phyloP scores from a whole-genome alignment of 2,329 filamentous ascomycete genomes.

The Leptographium procerum region DNA sequence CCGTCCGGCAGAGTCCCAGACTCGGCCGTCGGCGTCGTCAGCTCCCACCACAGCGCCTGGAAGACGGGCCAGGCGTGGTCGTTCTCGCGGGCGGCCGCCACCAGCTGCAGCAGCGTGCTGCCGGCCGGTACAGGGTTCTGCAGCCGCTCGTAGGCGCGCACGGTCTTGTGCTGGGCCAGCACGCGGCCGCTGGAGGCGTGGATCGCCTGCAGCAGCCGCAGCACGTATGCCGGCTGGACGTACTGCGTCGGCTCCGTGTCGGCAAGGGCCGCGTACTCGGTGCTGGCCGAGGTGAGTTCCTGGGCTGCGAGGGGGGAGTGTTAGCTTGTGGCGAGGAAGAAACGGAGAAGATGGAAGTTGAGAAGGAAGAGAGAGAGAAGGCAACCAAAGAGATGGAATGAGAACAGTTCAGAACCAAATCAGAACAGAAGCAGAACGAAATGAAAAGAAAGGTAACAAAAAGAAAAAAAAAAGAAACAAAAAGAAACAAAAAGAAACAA shows the following conservation, averaged over 20 bases:
- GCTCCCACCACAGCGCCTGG: slow-evolving; percentile 69
- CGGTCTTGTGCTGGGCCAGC: slow-evolving; percentile 39
- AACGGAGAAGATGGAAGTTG: neutral
- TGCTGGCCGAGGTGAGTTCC: slow-evolving; percentile 69
- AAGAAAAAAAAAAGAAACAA: neutral
- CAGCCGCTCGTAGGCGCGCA: slow-evolving; percentile 27
- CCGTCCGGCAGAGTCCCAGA: neutral
- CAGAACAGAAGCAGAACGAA: neutral
- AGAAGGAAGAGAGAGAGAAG: neutral
- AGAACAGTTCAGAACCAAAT: no score
- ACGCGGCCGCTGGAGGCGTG: slow-evolving; percentile 58
- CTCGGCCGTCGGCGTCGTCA: slow-evolving; percentile 36
- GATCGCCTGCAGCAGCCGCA: slow-evolving; percentile 63
- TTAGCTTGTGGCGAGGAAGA: neutral
- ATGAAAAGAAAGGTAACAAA: neutral
- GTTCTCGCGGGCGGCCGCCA: slow-evolving; percentile 59
- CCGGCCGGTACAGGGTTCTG: slow-evolving; percentile 52
- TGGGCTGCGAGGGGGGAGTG: slow-evolving; percentile 41
- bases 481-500: neutral
- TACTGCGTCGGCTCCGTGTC: slow-evolving; percentile 50
- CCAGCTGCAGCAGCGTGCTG: slow-evolving; percentile 56
- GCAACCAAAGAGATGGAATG: neutral
- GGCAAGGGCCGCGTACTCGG: slow-evolving; percentile 64
- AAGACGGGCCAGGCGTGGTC: slow-evolving; percentile 75
- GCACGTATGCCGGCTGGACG: slow-evolving; percentile 66